Conservation (phyloP, 352 stramenopile genomes). For the Globisporangium yorkense region DNA sequence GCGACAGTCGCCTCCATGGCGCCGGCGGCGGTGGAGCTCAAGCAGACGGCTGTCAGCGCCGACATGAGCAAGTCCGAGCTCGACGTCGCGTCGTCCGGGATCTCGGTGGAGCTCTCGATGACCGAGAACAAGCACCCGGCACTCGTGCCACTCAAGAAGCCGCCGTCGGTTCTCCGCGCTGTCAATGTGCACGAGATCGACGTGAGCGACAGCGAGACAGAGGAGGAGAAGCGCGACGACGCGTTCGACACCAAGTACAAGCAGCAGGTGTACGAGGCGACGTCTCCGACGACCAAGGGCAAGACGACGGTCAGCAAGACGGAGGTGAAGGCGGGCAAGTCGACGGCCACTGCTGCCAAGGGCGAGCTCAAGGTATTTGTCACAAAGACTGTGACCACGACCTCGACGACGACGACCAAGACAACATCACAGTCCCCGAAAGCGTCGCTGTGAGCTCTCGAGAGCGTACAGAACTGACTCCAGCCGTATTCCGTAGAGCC, state of each 20-base stretch:
- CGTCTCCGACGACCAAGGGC: neutral
- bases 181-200: slow-evolving; percentile 24
- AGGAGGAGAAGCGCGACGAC: slow-evolving; percentile 30
- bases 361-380: neutral
- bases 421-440: neutral
- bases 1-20: slow-evolving; percentile 45
- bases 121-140: slow-evolving; percentile 17
- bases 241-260: slow-evolving; percentile 9
- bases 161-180: slow-evolving; percentile 31
- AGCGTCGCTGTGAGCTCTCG: slow-evolving; percentile 1
- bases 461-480: neutral
- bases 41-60: slow-evolving; percentile 20
- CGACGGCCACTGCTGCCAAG: neutral
- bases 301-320: slow-evolving; percentile 4
- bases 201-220: slow-evolving; percentile 28
- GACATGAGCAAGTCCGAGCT: slow-evolving; percentile 19
- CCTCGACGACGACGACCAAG: slow-evolving; percentile 1
- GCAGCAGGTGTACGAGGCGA: slow-evolving; percentile 7
- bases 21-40: slow-evolving; percentile 29
- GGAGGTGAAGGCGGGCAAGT: neutral
- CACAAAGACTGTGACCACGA: neutral
- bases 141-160: slow-evolving; percentile 35
- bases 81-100: slow-evolving; percentile 9
- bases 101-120: slow-evolving; percentile 33
- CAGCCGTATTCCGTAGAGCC: neutral